A percentile compares a stretch with the other conserved stretches of the same genome.
phyloP scores from a whole-genome alignment of 495 filamentous ascomycete species.

The Niebla homalea region DNA sequence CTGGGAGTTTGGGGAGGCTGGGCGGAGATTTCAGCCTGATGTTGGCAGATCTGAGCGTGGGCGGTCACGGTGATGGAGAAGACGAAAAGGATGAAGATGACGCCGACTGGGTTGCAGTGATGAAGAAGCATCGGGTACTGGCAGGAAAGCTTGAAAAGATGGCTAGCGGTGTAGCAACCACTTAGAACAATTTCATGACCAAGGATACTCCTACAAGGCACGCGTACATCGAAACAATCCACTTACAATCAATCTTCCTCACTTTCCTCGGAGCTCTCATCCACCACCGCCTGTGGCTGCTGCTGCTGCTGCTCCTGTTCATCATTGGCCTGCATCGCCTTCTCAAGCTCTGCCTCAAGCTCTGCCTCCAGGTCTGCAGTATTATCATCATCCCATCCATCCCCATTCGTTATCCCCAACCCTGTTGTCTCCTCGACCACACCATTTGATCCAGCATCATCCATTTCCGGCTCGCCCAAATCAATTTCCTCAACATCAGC shows the following conservation, averaged over 20 bases:
- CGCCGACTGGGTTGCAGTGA: conserved; percentile 74
- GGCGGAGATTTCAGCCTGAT: conserved; percentile 90
- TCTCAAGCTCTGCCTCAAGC: conserved; percentile 15
- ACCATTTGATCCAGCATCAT: conserved; percentile 1
- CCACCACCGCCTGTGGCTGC: background rate
- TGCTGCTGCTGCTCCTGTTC: conserved; percentile 13
- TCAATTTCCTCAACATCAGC: conserved; percentile 13
- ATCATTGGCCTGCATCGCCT: conserved; percentile 15
- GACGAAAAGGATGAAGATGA: conserved; percentile 4
- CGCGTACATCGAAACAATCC: background rate
- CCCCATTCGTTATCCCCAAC: background rate
- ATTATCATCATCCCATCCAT: conserved; percentile 9
- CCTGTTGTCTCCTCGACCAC: conserved; percentile 2
- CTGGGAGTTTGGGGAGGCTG: conserved; percentile 78
- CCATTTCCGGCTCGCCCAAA: conserved; percentile 2
- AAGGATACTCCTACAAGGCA: background rate
- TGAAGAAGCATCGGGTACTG: conserved; percentile 77
- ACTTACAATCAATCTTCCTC: conserved; percentile 17
- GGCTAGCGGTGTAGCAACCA: conserved; percentile 29
- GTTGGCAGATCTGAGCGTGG: conserved; percentile 53
- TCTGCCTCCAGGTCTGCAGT: conserved; percentile 12
- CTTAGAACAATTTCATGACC: background rate
- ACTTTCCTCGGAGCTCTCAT: conserved; percentile 17
- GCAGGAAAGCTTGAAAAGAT: conserved; percentile 79
- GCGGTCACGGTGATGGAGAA: conserved; percentile 29